These are phyloP conservation scores for Penicillium cataractarum DNA, from an alignment of 495 filamentous ascomycete genomes.

Conservation along the genomic window DNA sequence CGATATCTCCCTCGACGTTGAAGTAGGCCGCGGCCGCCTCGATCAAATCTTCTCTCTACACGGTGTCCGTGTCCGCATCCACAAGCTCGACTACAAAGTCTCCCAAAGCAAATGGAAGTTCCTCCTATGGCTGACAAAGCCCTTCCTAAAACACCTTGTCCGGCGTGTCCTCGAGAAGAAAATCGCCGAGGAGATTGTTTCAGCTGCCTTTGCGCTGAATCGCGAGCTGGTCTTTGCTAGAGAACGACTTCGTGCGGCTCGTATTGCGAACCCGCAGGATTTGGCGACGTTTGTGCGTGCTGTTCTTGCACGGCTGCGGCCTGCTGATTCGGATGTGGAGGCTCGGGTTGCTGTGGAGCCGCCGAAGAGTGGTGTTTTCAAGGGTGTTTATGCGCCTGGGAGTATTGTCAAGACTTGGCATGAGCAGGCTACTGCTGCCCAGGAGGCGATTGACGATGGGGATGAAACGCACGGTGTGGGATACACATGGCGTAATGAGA, in stretches of 20 bases:
- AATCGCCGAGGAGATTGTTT: slow-evolving; percentile 71
- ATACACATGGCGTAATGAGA: slow-evolving; percentile 74
- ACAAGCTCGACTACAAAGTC: slow-evolving; percentile 81
- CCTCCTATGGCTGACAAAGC: slow-evolving; percentile 82
- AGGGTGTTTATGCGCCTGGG: slow-evolving; percentile 82
- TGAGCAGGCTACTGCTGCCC: slow-evolving; percentile 71
- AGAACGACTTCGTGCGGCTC: slow-evolving; percentile 81
- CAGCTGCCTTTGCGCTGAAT: slow-evolving; percentile 71
- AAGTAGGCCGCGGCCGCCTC: slow-evolving; percentile 71
- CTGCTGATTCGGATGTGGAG: slow-evolving; percentile 75
- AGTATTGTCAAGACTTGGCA: slow-evolving; percentile 87
- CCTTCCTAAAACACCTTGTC: slow-evolving; percentile 77
- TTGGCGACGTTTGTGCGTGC: slow-evolving; percentile 80
- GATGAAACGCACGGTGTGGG: slow-evolving; percentile 44
- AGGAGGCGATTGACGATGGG: slow-evolving; percentile 63
- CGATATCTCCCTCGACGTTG: slow-evolving; percentile 81
- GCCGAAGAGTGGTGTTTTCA: slow-evolving; percentile 71
- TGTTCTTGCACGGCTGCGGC: slow-evolving; percentile 71
- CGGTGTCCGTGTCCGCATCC: slow-evolving; percentile 75
- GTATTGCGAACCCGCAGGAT: slow-evolving; percentile 80
- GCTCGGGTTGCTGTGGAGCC: slow-evolving; percentile 66
- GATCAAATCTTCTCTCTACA: slow-evolving; percentile 82
- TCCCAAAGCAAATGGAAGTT: slow-evolving; percentile 74
- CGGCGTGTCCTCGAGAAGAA: slow-evolving; percentile 78
- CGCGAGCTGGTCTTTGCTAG: slow-evolving; percentile 84